Percentiles rank a stretch among this genome's conserved stretches.
Evolutionary conservation across 1,284 basidiomycete genomes (phyloP).

Genomic region (Cystobasidium slooffiae): DNA sequence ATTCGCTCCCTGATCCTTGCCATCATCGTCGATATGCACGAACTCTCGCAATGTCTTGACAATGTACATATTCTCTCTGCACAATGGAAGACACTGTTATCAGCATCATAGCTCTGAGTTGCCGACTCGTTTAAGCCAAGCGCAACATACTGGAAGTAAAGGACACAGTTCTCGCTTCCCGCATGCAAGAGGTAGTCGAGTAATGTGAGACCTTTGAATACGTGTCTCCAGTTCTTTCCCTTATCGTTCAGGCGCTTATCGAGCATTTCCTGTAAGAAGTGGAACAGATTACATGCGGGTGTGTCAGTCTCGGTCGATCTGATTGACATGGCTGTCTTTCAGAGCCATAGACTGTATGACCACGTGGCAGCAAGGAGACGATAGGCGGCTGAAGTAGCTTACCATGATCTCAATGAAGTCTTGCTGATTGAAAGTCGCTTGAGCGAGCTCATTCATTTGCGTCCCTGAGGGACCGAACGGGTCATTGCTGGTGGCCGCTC

Average conservation of each 20-base stretch:
- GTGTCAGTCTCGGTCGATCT: background rate
- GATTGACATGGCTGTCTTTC: background rate
- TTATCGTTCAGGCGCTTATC: constrained; percentile 99
- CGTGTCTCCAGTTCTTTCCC: constrained; percentile 99
- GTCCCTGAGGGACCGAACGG: constrained; percentile 98
- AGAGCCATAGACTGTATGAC: background rate
- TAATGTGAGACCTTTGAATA: constrained; percentile 97
- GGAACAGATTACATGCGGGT: background rate
- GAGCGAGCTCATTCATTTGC: constrained; percentile 97
- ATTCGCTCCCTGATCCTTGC: constrained; percentile 97
- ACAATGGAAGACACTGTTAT: background rate
- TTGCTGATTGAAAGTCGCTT: constrained; percentile 93
- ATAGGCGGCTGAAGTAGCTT: background rate
- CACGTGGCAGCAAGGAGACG: background rate
- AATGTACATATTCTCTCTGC: constrained; percentile 87
- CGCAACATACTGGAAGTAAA: constrained; percentile 75
- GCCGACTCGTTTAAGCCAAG: background rate
- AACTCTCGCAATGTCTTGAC: constrained; percentile 99
- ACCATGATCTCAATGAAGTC: constrained; percentile 98
- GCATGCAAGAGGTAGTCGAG: constrained; percentile 96
- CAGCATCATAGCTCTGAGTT: background rate
- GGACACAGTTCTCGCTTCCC: constrained; percentile 96
- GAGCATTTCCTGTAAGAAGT: constrained; percentile 75
- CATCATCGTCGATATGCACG: constrained; percentile 92
- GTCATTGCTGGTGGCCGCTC: constrained; percentile 99